Base-by-base conservation (phyloP, 2,329 filamentous ascomycete genomes). In the Colletotrichum navitas region DNA sequence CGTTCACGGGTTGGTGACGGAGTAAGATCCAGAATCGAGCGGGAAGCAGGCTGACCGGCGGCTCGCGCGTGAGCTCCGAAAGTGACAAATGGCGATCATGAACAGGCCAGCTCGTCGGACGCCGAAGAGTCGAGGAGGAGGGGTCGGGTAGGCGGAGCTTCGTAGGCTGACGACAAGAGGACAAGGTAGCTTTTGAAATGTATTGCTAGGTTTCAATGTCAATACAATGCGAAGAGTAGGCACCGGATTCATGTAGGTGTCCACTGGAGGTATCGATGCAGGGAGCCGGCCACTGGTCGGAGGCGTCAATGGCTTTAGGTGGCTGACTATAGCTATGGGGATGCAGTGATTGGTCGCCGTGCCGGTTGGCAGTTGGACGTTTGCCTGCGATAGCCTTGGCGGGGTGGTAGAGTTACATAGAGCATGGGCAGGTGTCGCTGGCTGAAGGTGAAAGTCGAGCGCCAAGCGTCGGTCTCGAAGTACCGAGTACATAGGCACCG, bases 31-130 rank as follows among this genome's bases (percentile, higher is more conserved):
- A 59, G 69, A 64, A 47, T 64, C 59, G 34, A 72, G 61, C 55
- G 56, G 72, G 45, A 72, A 71, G 68, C 59, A 61, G 63, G 60
- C 41, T 39, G 64, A 52, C 60, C 72, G 70, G 64, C 66, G 72
- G 72, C 70, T 74, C 73, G 66, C 64, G 66, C 63, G 45, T 64
- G 71, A 73, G 71, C 73, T 73, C 71, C 67, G 71, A 59, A 47
- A 52, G 47, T 26, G 58, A 41, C 60, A 49, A 55, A 62, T 71
- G 63, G 54, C 67, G 71, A 63, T 71, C 73, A 74, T 74, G 39
- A 73, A 73, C 63, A 68, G 63, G 55, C 26, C 63, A 60, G 60
- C 34, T 71, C 39, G 56, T 71, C 66, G 66, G 39, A 49, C 59
- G 65, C 58, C 55, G 67, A 52, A 41, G 36, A 41, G 32, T 62